Evolutionary conservation across 805 yeast species (phyloP).

Genomic region (Candida patagonica): DNA sequence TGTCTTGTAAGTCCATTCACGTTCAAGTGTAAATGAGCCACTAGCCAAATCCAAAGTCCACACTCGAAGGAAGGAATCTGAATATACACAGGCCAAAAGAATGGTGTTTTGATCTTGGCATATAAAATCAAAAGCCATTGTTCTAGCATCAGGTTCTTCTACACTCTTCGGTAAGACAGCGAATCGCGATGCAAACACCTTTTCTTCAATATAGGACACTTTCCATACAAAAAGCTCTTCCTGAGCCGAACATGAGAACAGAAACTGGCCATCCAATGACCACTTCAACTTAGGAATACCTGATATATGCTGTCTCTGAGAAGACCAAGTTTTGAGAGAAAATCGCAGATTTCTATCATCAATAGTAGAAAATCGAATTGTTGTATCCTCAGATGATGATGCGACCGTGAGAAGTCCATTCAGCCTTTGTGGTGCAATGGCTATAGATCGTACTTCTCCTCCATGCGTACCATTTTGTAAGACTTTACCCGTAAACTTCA

Average conservation of each 20-base stretch:
- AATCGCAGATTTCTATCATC: conserved; percentile 29
- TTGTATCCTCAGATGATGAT: conserved; percentile 86
- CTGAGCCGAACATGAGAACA: conserved; percentile 54
- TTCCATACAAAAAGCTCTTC: conserved; percentile 87
- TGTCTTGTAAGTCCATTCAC: conserved; percentile 49
- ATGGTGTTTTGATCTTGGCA: conserved; percentile 26
- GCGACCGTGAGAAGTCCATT: conserved; percentile 34
- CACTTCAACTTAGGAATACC: conserved; percentile 73
- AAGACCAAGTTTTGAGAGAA: conserved; percentile 42
- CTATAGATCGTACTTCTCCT: conserved; percentile 73
- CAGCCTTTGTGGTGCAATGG: conserved; percentile 34
- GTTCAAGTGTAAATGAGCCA: conserved; percentile 35
- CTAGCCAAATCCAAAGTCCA: conserved; percentile 42
- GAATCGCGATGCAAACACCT: conserved; percentile 33
- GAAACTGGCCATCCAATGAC: conserved; percentile 27
- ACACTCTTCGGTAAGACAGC: conserved; percentile 48
- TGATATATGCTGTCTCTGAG: conserved; percentile 70
- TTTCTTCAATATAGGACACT: conserved; percentile 35
- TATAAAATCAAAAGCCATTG: conserved; percentile 71
- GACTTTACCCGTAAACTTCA: conserved; percentile 14
- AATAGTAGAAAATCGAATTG: conserved; percentile 47
- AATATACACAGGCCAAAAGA: conserved; percentile 62
- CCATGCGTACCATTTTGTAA: conserved; percentile 75
- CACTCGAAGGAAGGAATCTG: conserved; percentile 68
- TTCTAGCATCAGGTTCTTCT: conserved; percentile 70